Evolutionary conservation across 2,329 filamentous ascomycete genomes (phyloP).

Genomic region (Aureobasidium sp.): DNA sequence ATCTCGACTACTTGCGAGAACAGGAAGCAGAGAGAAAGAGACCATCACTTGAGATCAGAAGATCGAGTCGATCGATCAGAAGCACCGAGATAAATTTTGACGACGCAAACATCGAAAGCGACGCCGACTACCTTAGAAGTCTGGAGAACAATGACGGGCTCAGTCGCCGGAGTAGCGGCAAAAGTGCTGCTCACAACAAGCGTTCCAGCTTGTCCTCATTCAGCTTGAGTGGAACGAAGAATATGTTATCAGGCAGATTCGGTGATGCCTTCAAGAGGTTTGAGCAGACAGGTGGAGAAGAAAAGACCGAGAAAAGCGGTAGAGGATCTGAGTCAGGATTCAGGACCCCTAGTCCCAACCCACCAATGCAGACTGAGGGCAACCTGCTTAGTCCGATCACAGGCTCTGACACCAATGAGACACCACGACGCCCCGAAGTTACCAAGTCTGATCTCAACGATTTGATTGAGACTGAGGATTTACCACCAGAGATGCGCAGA

Average conservation of each 20-base stretch:
- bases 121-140: conserved; percentile 73
- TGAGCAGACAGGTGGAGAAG: conserved; percentile 40
- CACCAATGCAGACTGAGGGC: conserved; percentile 22
- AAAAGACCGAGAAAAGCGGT: not conserved
- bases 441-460: conserved; percentile 40
- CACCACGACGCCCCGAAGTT: conserved; percentile 52
- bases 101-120: conserved; percentile 67
- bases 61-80: conserved; percentile 23
- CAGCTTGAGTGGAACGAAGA: conserved; percentile 45
- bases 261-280: conserved; percentile 92
- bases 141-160: conserved; percentile 57
- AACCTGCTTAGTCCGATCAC: conserved; percentile 60
- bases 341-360: conserved; percentile 13
- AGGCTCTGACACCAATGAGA: conserved; percentile 67
- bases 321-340: conserved; percentile 5
- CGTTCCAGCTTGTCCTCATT: conserved; percentile 64
- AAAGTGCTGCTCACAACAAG: conserved; percentile 48
- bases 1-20: conserved; percentile 74
- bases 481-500: conserved; percentile 81
- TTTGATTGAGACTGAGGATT: conserved; percentile 59
- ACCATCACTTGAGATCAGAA: conserved; percentile 27
- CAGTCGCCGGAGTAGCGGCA: conserved; percentile 47
- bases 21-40: conserved; percentile 49
- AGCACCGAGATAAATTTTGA: conserved; percentile 39
- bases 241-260: conserved; percentile 78